Conservation (phyloP, 2,329 filamentous ascomycete species). For the Fusarium ramigenum region DNA sequence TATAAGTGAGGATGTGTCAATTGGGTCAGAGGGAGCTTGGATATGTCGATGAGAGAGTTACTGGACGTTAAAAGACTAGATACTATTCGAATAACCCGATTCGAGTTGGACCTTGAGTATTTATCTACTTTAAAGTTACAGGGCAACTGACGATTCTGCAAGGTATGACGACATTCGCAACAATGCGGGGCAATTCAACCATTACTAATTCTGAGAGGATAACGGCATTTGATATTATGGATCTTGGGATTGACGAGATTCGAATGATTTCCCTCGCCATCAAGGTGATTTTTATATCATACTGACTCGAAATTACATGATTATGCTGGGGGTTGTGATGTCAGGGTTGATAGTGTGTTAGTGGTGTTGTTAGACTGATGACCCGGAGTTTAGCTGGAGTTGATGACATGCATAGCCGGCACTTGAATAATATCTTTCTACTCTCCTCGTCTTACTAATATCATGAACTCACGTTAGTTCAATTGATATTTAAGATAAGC, state of each 20-base stretch:
- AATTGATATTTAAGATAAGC: not conserved
- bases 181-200: conserved; percentile 16
- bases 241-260: not conserved
- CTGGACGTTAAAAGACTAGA: not conserved
- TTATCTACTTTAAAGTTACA: conserved; percentile 1
- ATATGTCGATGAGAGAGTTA: not conserved
- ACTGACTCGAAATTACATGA: not conserved
- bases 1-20: not conserved
- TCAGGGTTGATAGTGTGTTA: not conserved
- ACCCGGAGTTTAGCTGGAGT: not conserved
- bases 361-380: not conserved
- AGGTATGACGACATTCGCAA: conserved; percentile 32
- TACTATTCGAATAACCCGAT: not conserved
- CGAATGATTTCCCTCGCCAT: conserved; percentile 6
- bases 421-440: not conserved
- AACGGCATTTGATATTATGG: conserved; percentile 8
- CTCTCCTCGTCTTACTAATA: not conserved
- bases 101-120: not conserved
- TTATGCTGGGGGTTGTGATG: not conserved
- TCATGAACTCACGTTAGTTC: not conserved
- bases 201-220: conserved; percentile 25
- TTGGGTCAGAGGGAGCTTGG: not conserved
- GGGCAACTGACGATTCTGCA: not conserved
- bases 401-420: not conserved
- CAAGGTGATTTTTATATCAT: conserved; percentile 1